Evolutionary conservation across 2,329 filamentous ascomycete species (phyloP), one percentile per base, ranked within the genome.

Genomic region (Phialocephala sp.): DNA sequence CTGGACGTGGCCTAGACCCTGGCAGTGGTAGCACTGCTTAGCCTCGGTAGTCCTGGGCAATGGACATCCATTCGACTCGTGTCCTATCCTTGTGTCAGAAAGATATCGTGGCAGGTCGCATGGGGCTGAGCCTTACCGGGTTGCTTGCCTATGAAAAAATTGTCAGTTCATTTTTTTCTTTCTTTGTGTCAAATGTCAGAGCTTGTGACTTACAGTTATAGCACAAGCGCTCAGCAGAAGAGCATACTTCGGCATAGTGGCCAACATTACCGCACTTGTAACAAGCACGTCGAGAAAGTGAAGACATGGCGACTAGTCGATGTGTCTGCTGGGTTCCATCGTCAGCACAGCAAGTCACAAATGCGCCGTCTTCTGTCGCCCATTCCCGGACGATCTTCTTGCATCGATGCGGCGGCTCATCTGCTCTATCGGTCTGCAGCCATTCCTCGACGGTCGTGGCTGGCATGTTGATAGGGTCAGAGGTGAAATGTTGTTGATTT

Each of bases 11-110:
- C 95, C 95, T 68, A 98, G 88, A 66, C 95, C 95, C 85, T 98
- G 95, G 86, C 95, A 99, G 84, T 98, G 95, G 81, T 99, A 99
- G 88, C 95, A 99, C 86, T 99, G 95, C 89, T 99, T 99, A 61
- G 93, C 93, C 83, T 99, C 95, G 71, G 95, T 97, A 68, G 94
- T 97, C 80, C 95, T 91, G 76, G 95, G 95, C 77, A 94, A 90
- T 75, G 95, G 95, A 87, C 95, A 99, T 80, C 91, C 91, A 83
- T 97, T 98, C 72, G 94, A 98, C 84, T 99, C 95, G 82, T 99
- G 95, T 79, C 93, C 91, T 88, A 76, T 72, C 55, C 24, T 50
- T 32, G 56, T 58, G 59, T 73, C 60, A 73, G 68, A 69, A 14
- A 35, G 41, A 3, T 37, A 55, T 65, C 54, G 59, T 52, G 56